phyloP scores from a whole-genome alignment of 2,329 filamentous ascomycete species.

The Hymenoscyphus albidus region DNA sequence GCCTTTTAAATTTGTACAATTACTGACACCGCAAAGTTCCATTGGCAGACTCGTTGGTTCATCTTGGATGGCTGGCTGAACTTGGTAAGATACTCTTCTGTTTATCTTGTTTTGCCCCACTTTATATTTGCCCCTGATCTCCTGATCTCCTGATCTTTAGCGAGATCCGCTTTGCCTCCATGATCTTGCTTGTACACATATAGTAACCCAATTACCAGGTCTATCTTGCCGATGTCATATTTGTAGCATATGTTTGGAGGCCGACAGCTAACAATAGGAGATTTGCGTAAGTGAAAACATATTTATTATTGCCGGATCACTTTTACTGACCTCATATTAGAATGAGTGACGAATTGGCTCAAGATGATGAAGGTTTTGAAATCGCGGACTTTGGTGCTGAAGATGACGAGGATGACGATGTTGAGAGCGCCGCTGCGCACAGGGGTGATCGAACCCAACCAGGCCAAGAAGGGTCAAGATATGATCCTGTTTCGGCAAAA shows the following conservation, averaged over 20 bases:
- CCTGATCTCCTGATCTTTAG: background rate
- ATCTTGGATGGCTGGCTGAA: slow-evolving; percentile 97
- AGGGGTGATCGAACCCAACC: slow-evolving; percentile 47
- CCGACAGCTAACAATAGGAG: slow-evolving; percentile 94
- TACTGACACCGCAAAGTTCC: slow-evolving; percentile 45
- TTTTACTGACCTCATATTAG: background rate
- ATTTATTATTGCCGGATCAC: no score
- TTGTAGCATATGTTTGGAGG: slow-evolving; percentile 93
- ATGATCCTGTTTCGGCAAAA: slow-evolving; percentile 33
- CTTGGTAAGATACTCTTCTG: slow-evolving; percentile 52
- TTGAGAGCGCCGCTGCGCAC: slow-evolving; percentile 35
- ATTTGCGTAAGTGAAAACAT: slow-evolving; percentile 55
- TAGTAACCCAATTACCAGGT: background rate
- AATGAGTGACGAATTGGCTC: slow-evolving; percentile 98
- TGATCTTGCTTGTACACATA: background rate
- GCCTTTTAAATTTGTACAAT: background rate
- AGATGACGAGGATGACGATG: slow-evolving; percentile 58
- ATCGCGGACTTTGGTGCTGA: slow-evolving; percentile 84
- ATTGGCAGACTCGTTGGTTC: slow-evolving; percentile 98
- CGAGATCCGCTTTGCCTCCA: background rate
- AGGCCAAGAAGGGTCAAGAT: slow-evolving; percentile 35
- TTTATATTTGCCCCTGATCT: background rate
- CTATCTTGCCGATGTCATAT: slow-evolving; percentile 88
- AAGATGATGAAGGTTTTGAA: slow-evolving; percentile 98
- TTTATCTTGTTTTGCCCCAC: background rate